Percentiles rank a stretch among this genome's conserved stretches.
Evolutionary conservation across 305 asterid genomes (phyloP).

Genomic region (Solanum chacoense): DNA sequence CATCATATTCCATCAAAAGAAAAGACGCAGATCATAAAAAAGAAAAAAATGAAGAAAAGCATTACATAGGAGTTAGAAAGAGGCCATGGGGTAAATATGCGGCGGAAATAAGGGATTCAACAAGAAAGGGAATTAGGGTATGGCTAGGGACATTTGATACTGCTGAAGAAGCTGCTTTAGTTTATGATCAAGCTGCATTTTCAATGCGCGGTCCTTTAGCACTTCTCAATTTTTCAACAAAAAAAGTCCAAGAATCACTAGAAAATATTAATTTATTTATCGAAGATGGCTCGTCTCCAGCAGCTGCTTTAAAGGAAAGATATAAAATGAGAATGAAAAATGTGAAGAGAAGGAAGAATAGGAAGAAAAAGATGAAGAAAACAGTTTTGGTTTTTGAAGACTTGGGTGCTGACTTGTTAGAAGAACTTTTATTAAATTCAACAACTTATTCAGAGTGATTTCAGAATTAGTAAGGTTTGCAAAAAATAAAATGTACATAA

Average conservation of each 20-base stretch:
- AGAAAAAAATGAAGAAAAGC: neutral
- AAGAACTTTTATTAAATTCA: conserved; percentile 4
- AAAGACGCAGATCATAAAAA: neutral
- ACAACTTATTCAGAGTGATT: neutral
- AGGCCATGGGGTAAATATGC: conserved; percentile 10
- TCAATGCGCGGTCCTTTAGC: conserved; percentile 9
- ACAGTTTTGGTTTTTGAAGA: conserved; percentile 6
- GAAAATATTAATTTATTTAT: neutral
- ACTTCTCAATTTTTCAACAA: neutral
- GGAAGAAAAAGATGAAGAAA: neutral
- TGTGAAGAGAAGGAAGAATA: neutral
- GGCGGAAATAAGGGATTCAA: neutral
- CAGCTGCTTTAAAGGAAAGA: conserved; percentile 7
- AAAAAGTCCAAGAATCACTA: neutral
- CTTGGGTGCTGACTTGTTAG: conserved; percentile 12
- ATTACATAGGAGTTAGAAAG: conserved; percentile 8
- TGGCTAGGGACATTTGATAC: neutral
- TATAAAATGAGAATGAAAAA: neutral
- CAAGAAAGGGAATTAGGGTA: neutral
- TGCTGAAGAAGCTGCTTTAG: conserved; percentile 17
- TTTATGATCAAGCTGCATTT: conserved; percentile 18
- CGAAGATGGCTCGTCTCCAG: conserved; percentile 11
- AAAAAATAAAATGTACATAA: no score
- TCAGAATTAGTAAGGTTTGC: neutral
- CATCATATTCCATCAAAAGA: neutral